Evolutionary conservation across 2,329 filamentous ascomycete species (phyloP).

Genomic region (Pestalotiopsis sp.): DNA sequence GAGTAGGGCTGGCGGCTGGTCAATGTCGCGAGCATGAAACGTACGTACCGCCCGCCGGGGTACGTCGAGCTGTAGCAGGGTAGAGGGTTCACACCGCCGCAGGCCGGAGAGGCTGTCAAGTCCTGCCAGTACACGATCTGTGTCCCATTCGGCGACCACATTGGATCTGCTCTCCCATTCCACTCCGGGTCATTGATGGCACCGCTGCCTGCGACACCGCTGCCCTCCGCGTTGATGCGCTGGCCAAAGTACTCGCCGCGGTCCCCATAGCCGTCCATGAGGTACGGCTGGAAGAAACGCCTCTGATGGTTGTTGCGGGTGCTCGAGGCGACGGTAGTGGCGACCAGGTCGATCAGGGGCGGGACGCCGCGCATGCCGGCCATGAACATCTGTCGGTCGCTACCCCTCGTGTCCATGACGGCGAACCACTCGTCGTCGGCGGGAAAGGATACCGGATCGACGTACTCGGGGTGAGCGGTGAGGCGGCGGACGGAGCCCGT

Average conservation of each 20-base stretch:
- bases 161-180: constrained; percentile 50
- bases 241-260: constrained; percentile 47
- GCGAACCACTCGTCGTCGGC: constrained; percentile 45
- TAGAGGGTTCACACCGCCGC: constrained; percentile 47
- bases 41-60: constrained; percentile 38
- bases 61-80: constrained; percentile 42
- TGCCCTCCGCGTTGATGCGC: constrained; percentile 39
- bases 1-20: constrained; percentile 32
- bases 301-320: not conserved
- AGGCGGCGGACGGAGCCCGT: constrained; percentile 45
- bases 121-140: constrained; percentile 45
- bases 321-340: constrained; percentile 19
- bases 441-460: constrained; percentile 44
- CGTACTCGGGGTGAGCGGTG: constrained; percentile 46
- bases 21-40: constrained; percentile 45
- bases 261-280: constrained; percentile 48
- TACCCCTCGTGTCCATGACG: constrained; percentile 46
- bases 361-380: constrained; percentile 43
- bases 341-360: constrained; percentile 42
- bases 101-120: constrained; percentile 40
- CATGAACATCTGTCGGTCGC: constrained; percentile 42
- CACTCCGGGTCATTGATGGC: constrained; percentile 47
- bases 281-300: constrained; percentile 48
- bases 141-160: constrained; percentile 43
- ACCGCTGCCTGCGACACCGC: constrained; percentile 32